Evolutionary conservation across 805 yeast species (phyloP).

Genomic region (Lipomyces sp.): DNA sequence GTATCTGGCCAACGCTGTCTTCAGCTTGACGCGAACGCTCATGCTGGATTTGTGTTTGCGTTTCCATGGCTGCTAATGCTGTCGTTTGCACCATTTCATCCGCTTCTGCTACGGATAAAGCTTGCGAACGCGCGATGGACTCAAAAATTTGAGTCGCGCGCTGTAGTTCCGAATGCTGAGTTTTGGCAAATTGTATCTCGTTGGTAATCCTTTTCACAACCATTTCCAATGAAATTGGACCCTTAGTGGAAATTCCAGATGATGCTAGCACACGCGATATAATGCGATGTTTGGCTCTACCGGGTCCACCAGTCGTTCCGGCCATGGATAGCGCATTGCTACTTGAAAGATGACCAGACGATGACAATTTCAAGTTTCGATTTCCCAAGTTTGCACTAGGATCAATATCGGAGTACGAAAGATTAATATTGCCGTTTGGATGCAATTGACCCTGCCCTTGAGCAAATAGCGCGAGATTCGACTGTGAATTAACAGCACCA

Average conservation of each 20-base stretch:
- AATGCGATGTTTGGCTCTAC: conserved; percentile 26
- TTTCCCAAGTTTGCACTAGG: conserved; percentile 11
- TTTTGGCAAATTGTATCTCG: conserved; percentile 30
- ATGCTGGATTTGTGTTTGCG: background rate
- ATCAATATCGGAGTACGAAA: conserved; percentile 19
- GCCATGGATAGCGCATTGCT: conserved; percentile 20
- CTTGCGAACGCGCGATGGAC: conserved; percentile 19
- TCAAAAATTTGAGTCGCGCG: conserved; percentile 31
- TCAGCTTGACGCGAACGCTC: background rate
- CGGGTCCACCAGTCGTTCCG: conserved; percentile 12
- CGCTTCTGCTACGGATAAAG: conserved; percentile 5
- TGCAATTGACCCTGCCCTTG: background rate
- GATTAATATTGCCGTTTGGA: conserved; percentile 13
- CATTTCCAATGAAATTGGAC: conserved; percentile 36
- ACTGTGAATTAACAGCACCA: background rate
- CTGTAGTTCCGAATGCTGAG: conserved; percentile 29
- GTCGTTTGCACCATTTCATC: conserved; percentile 4
- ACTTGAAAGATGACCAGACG: background rate
- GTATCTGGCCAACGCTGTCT: background rate
- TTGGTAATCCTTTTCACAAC: conserved; percentile 26
- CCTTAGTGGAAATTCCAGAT: conserved; percentile 17
- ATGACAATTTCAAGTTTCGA: background rate
- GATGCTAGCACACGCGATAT: conserved; percentile 33
- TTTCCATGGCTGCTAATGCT: background rate
- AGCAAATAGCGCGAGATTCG: background rate